phyloP scores from a whole-genome alignment of 208 protist species.

The Angomonas desouzai region DNA sequence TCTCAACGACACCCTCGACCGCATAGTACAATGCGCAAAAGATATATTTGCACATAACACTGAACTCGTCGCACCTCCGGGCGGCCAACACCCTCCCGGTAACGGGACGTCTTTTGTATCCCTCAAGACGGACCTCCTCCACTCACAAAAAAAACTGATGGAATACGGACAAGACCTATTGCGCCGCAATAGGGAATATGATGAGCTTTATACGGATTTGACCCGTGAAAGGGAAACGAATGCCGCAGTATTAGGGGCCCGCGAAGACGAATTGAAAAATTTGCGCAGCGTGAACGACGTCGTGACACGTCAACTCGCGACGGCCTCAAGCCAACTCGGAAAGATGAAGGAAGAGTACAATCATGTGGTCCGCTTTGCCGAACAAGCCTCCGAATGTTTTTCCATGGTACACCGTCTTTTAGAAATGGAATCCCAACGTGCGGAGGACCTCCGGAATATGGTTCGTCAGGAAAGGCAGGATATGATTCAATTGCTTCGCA shows the following conservation, averaged over 20 bases:
- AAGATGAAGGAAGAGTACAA: conserved; percentile 42
- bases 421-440: conserved; percentile 33
- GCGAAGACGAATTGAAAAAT: conserved; percentile 17
- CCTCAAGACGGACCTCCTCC: not conserved
- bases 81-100: no score
- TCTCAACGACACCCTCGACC: conserved; percentile 12
- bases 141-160: not conserved
- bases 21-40: conserved; percentile 15
- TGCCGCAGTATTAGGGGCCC: not conserved
- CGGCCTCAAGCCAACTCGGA: conserved; percentile 24
- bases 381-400: conserved; percentile 38
- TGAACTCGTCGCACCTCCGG: no score
- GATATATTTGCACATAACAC: not conserved
- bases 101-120: not conserved
- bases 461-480: conserved; percentile 46
- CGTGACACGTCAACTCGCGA: conserved; percentile 31
- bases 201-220: not conserved
- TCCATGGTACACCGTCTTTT: conserved; percentile 34
- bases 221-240: conserved; percentile 1
- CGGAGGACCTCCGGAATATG: conserved; percentile 41
- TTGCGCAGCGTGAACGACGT: conserved; percentile 39
- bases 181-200: not conserved
- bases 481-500: conserved; percentile 54
- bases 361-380: conserved; percentile 32
- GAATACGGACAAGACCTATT: not conserved